Conservation (phyloP, 495 filamentous ascomycete genomes). For the Aspergillus bridgeri region DNA sequence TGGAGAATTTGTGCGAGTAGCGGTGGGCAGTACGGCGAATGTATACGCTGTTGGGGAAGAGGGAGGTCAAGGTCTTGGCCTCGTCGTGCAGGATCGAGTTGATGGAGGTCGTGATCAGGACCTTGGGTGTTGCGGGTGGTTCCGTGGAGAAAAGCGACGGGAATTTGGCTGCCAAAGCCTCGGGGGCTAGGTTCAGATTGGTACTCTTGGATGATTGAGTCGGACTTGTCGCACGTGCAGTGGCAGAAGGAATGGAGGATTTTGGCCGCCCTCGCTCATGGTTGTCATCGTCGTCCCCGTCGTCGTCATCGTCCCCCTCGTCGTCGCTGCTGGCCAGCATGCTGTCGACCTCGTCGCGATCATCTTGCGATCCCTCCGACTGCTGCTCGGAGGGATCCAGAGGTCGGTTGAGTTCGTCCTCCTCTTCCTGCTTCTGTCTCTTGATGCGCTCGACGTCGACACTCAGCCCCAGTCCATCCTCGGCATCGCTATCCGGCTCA, state of each 20-base stretch:
- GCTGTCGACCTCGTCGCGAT: conserved; percentile 54
- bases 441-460: conserved; percentile 78
- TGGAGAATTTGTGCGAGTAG: conserved; percentile 78
- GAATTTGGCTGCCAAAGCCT: conserved; percentile 69
- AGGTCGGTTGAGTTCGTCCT: conserved; percentile 46
- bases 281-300: conserved; percentile 42
- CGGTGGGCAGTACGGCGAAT: conserved; percentile 78
- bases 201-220: conserved; percentile 65
- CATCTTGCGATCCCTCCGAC: conserved; percentile 44
- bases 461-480: conserved; percentile 61
- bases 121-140: conserved; percentile 59
- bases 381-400: conserved; percentile 29
- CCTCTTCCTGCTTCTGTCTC: conserved; percentile 63
- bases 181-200: conserved; percentile 67
- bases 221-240: conserved; percentile 53
- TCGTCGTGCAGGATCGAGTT: conserved; percentile 82
- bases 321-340: conserved; percentile 36
- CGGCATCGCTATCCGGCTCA: conserved; percentile 68
- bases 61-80: conserved; percentile 66
- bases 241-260: conserved; percentile 41
- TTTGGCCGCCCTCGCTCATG: conserved; percentile 34
- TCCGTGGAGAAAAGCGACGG: conserved; percentile 74
- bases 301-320: conserved; percentile 43
- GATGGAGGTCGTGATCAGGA: conserved; percentile 84
- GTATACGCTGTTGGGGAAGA: conserved; percentile 88